Base-by-base conservation (phyloP, 495 filamentous ascomycete genomes). In the Hyaloscypha hepaticicola region DNA sequence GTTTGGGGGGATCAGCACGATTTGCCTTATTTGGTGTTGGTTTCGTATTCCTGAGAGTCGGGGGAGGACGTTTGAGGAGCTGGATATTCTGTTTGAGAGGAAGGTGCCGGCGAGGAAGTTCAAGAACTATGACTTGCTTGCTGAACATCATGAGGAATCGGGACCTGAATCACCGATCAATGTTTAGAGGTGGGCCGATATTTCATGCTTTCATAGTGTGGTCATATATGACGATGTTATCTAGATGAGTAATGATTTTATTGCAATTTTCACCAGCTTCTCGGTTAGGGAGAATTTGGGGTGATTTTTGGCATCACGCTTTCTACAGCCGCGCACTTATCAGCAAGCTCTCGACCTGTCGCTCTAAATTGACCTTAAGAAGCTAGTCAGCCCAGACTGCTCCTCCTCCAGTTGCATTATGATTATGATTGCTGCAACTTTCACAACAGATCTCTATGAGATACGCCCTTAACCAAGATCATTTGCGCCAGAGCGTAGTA, bases 11-110 rank as follows among this genome's bases (percentile, higher is more conserved):
- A 73, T 78, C 31, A 80, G 80, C 61, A 68, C 75, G 55, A 61
- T 81, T 28, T 80, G 79, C n/a, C 55, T 70, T 16, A 26, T 73
- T 4, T 79, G 76, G 75, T 64, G 70, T 22, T 81, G 62, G 50
- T 77, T 91, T 79, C 82, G 88, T 7, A 80, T 92, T 1, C 89
- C 89, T 0, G 89, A 91, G 69, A 65, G 53, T 22, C 56, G 55
- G 24, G 63, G 63, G 45, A 49, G 68, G 1, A 60, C 76, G 6
- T 82, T 71, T 65, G 75, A 73, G 31, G 81, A 83, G 70, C 61
- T 82, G 55, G 80, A 83, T 70, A 71, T 80, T n/a, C 69, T 83
- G 69, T 83, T 82, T 62, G 72, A 75, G 26, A 70, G 71, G 31
- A 71, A 71, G 14, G 72, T 81, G 16, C 63, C 64, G 0, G 74